Conservation (phyloP, 805 yeast species). For the Starmerella asiatica region DNA sequence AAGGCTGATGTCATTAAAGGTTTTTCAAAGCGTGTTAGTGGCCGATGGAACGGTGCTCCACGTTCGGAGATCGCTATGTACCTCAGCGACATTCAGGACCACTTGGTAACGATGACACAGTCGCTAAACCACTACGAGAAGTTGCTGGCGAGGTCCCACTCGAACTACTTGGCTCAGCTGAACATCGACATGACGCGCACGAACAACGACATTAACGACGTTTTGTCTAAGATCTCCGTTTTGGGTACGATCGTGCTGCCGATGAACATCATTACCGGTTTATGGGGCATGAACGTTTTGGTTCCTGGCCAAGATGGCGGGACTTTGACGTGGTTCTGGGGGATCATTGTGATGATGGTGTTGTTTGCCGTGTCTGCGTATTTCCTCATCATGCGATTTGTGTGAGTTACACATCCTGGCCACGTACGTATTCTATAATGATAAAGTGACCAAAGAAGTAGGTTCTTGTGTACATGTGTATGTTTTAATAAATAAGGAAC, state of each 20-base stretch:
- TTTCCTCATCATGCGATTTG: slow-evolving; percentile 18
- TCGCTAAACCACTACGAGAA: slow-evolving; percentile 90
- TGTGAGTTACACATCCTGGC: too few species aligned
- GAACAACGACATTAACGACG: slow-evolving; percentile 93
- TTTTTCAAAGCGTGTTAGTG: slow-evolving; percentile 79
- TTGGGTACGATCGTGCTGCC: slow-evolving; percentile 93
- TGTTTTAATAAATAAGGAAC: too few species aligned
- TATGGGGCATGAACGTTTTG: slow-evolving; percentile 97
- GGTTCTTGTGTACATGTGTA: too few species aligned
- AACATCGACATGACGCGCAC: slow-evolving; percentile 96
- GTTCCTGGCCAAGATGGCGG: slow-evolving; percentile 65
- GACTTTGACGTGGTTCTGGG: slow-evolving; percentile 51
- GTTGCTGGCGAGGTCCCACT: slow-evolving; percentile 83
- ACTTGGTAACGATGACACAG: slow-evolving; percentile 93
- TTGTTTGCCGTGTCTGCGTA: slow-evolving; percentile 24
- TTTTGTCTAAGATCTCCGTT: slow-evolving; percentile 81
- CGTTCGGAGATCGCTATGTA: slow-evolving; percentile 84
- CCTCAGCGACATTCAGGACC: slow-evolving; percentile 95
- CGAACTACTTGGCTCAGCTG: slow-evolving; percentile 90
- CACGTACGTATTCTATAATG: too few species aligned
- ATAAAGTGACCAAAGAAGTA: too few species aligned
- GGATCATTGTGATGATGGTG: slow-evolving; percentile 23
- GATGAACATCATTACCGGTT: slow-evolving; percentile 85
- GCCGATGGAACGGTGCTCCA: slow-evolving; percentile 68
- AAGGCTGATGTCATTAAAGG: slow-evolving; percentile 98